Evolutionary conservation across 2,329 filamentous ascomycete species (phyloP), one percentile per base, ranked within the genome.

Genomic region (Cercospora citrullina): DNA sequence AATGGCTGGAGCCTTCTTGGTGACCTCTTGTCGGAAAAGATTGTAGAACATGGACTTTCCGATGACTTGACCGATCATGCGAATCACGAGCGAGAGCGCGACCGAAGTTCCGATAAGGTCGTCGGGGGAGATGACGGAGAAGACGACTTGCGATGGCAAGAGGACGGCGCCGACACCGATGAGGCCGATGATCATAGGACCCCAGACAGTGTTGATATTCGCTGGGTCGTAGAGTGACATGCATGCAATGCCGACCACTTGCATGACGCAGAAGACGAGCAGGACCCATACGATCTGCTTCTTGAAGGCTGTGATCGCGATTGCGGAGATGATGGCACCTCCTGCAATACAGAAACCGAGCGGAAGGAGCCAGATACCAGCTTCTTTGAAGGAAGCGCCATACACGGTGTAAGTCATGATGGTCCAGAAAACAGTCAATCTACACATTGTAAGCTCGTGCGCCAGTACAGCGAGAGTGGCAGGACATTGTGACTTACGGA

Each of bases 101-200:
- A 88, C 86, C 59, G 90, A 84, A 4, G 89, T 91, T 9, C 87
- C 89, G 69, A 91, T 90, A 5, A 90, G 82, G 66, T 91, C 88
- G 73, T 89, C 86, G 0, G 89, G 88, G 67, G 87, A 90, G 71
- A 90, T 87, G 71, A 91, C 89, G 12, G 87, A 88, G n/a, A 87
- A 70, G 66, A 91, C 88, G 71, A 90, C 88, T 1, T 86, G 87
- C 1, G 86, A 85, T 0, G 89, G 89, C 12, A 91, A 85, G n/a
- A 90, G 84, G 59, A 91, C 88, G 1, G 87, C 89, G 6, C 89
- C 89, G 4, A 90, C 86, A 16, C 89, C 89, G 9, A 90, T 78
- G 4, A 86, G 85, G 1, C 87, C 87, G 14, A 90, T 74, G 18
- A 86, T 80, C 30, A 90, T 81, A 16, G 89, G 78, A 7, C 81